Conservation (phyloP, 2,329 filamentous ascomycete genomes). For the Aureobasidium sp. region DNA sequence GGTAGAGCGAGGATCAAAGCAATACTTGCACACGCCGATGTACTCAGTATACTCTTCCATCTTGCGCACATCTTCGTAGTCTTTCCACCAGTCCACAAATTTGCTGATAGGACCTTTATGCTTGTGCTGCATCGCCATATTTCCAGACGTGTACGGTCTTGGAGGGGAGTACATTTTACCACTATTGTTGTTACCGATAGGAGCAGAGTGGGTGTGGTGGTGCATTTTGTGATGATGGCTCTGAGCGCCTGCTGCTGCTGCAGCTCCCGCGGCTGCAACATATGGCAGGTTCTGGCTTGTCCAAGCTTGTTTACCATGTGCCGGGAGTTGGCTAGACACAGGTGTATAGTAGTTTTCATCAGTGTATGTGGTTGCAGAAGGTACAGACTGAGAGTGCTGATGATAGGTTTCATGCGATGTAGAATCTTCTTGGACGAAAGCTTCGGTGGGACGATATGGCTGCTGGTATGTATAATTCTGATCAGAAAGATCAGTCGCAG, state of each 20-base stretch:
- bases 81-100: conserved; percentile 53
- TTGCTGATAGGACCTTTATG: conserved; percentile 48
- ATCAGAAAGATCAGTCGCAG: background rate
- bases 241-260: conserved; percentile 11
- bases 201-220: conserved; percentile 22
- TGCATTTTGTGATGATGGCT: conserved; percentile 15
- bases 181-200: conserved; percentile 15
- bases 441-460: background rate
- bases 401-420: background rate
- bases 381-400: background rate
- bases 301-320: conserved; percentile 33
- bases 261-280: conserved; percentile 14
- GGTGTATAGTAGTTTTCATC: conserved; percentile 14
- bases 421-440: background rate
- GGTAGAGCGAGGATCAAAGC: conserved; percentile 52
- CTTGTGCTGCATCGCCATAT: conserved; percentile 41
- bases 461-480: background rate
- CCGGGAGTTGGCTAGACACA: background rate
- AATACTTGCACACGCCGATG: conserved; percentile 56
- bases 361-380: background rate
- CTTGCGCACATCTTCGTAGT: conserved; percentile 53
- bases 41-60: conserved; percentile 61
- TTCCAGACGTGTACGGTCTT: conserved; percentile 20
- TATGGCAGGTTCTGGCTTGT: conserved; percentile 26
- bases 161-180: background rate